Base-by-base conservation (phyloP, 1,284 basidiomycete genomes). In the Ustilago bromivora region DNA sequence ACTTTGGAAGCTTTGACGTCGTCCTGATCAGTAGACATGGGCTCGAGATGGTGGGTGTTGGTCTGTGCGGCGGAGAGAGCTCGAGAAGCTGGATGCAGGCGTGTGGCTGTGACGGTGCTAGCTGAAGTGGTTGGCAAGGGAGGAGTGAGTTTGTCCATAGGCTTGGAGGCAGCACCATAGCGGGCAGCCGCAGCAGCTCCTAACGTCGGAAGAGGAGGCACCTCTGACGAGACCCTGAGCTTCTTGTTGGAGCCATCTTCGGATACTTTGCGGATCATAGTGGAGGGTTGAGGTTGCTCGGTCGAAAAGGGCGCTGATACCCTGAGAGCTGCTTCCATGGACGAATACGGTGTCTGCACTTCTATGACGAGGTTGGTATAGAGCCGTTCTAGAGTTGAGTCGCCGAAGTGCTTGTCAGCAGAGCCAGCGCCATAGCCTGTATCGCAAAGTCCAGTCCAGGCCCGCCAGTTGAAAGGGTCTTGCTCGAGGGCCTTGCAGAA, bases 391-490 rank as follows among this genome's bases (percentile, higher is more conserved):
- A 73, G 64, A 10, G 65, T 60, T 10, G 71, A 40, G 3, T 47
- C n/a, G 4, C 54, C 41, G 17, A 67, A 46, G 13, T 61, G 64
- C 51, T 66, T 60, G 41, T 35, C 56, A 10, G 66, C 62, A 3
- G 66, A 41, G 3, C 41, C 61, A 12, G 46, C 54, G 35, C 69
- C 73, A 12, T 67, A 66, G n/a, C 71, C 79, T 10, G 77, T 74
- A 52, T 85, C 83, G 51, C 81, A 82, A 9, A 84, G 66, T 1
- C 78, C 75, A 3, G 81, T 55, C 76, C 81, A 84, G 8, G 83
- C 81, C 15, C 74, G 71, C 83, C 84, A 85, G 28, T 79, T 81
- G 66, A 76, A 79, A 36, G 68, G 79, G 46, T 84, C 82, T 8
- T 59, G 52, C 12, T 75, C 60, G 28, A 76, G 64, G 9, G 81